These are phyloP conservation scores for Candida chilensis DNA, from an alignment of 805 yeast species.

Conservation along the genomic window DNA sequence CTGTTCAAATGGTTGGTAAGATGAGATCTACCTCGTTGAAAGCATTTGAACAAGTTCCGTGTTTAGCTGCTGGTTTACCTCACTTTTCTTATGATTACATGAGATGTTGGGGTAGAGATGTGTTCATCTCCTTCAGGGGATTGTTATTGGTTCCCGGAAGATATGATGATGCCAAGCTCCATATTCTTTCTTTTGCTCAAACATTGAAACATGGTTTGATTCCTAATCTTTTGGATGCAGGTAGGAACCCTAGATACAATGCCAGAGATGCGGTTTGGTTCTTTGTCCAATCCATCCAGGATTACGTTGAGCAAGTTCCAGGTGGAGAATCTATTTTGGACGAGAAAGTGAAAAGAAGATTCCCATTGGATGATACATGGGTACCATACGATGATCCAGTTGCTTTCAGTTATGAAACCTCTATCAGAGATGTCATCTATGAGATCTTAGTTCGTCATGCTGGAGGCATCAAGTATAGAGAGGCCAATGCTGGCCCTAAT, in stretches of 20 bases:
- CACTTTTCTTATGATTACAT: slow-evolving; percentile 85
- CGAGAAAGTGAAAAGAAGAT: slow-evolving; percentile 70
- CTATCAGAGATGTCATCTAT: slow-evolving; percentile 68
- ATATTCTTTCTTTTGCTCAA: slow-evolving; percentile 79
- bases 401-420: slow-evolving; percentile 66
- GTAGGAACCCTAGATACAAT: slow-evolving; percentile 87
- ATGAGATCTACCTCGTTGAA: slow-evolving; percentile 67
- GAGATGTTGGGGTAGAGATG: slow-evolving; percentile 99
- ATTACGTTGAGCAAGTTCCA: slow-evolving; percentile 62
- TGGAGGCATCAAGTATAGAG: slow-evolving; percentile 76
- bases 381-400: slow-evolving; percentile 57
- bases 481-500: slow-evolving; percentile 88
- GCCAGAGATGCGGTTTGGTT: slow-evolving; percentile 98
- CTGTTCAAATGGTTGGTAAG: slow-evolving; percentile 78
- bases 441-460: slow-evolving; percentile 90
- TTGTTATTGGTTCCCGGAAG: slow-evolving; percentile 71
- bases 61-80: slow-evolving; percentile 94
- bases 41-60: slow-evolving; percentile 55
- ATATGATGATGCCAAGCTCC: slow-evolving; percentile 68
- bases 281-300: slow-evolving; percentile 82
- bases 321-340: slow-evolving; percentile 58
- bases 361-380: slow-evolving; percentile 82
- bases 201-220: slow-evolving; percentile 93
- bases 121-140: slow-evolving; percentile 82
- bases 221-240: slow-evolving; percentile 89